These are phyloP conservation scores for Cytospora mali DNA, from an alignment of 2,329 filamentous ascomycete species.

Conservation along the genomic window DNA sequence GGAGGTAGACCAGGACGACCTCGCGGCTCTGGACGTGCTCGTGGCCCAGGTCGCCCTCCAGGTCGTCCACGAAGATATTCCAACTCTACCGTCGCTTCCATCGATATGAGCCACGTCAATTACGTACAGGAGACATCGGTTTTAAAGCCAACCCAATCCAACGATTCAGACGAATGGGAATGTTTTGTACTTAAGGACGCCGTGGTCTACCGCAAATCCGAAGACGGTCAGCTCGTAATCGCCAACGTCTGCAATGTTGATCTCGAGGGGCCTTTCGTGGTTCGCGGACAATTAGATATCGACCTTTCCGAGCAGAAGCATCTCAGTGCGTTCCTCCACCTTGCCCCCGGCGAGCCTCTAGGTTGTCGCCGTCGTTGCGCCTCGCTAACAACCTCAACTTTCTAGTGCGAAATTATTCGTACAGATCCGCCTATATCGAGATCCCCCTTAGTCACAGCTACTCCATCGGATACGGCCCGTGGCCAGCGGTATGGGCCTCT, in stretches of 20 bases:
- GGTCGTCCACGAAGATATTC: slow-evolving; percentile 45
- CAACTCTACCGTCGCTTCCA: slow-evolving; percentile 48
- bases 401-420: slow-evolving; percentile 40
- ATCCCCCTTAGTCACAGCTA: slow-evolving; percentile 53
- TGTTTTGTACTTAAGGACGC: slow-evolving; percentile 64
- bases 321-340: slow-evolving; percentile 38
- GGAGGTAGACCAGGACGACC: slow-evolving; percentile 20
- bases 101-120: slow-evolving; percentile 40
- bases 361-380: background rate
- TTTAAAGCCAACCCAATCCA: slow-evolving; percentile 39
- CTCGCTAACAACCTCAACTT: slow-evolving; percentile 13
- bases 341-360: background rate
- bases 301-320: slow-evolving; percentile 46
- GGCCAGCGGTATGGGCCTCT: slow-evolving; percentile 66
- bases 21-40: slow-evolving; percentile 15
- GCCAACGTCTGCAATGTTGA: slow-evolving; percentile 65
- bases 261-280: slow-evolving; percentile 60
- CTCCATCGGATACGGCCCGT: slow-evolving; percentile 58
- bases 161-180: slow-evolving; percentile 56
- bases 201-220: slow-evolving; percentile 52
- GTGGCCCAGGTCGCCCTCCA: slow-evolving; percentile 30
- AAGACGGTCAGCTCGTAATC: slow-evolving; percentile 50
- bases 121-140: slow-evolving; percentile 41
- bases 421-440: slow-evolving; percentile 50
- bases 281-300: slow-evolving; percentile 62